Base-by-base conservation (phyloP, 1,139 yeast species). In the Yamadazyma triangularis region DNA sequence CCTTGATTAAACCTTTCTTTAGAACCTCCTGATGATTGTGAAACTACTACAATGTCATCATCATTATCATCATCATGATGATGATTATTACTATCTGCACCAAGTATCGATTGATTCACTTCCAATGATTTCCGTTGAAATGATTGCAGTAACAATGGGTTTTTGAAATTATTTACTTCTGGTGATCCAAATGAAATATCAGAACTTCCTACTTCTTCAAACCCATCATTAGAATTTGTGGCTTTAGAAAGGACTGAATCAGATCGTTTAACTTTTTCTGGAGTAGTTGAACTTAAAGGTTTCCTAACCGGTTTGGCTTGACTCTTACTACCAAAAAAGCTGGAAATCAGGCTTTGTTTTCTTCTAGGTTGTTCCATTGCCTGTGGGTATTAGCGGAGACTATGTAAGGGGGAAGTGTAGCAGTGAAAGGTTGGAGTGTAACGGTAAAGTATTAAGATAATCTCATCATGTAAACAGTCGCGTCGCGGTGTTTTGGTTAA, bases 141-240 rank as follows among this genome's bases (percentile, higher is more conserved):
- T 8, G 50, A 34, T 28, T 33, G 34, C 12, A 41, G 32, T 15
- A 56, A 34, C 10, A 39, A 27, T 2, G 59, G 56, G 30, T 48
- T 51, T 24, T 45, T 40, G 37, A 58, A 58, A 35, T 58, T 58
- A 25, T 44, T 47, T 7, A 56, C 33, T 27, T 58, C 64, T 12
- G 63, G 60, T 1, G 61, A 55, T 8, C 41, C 61, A 32, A 56
- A 45, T 2, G 64, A 58, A 4, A 52, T 52, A 29, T 58, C 62
- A 11, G 57, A 47, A 35, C 55, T 54, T 1, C 45, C 44, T 9
- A 46, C 29, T 8, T 56, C 63, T 15, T 56, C 61, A 35, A 56
- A 57, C 1, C 51, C 60, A 27, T 44, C 48, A 27, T 30, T 37
- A 12, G 34, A 37, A 7, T 18, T 6, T 8, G 40, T 32, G 4